phyloP scores from a whole-genome alignment of 805 yeast genomes.

The Myxozyma vanderwaltii region DNA sequence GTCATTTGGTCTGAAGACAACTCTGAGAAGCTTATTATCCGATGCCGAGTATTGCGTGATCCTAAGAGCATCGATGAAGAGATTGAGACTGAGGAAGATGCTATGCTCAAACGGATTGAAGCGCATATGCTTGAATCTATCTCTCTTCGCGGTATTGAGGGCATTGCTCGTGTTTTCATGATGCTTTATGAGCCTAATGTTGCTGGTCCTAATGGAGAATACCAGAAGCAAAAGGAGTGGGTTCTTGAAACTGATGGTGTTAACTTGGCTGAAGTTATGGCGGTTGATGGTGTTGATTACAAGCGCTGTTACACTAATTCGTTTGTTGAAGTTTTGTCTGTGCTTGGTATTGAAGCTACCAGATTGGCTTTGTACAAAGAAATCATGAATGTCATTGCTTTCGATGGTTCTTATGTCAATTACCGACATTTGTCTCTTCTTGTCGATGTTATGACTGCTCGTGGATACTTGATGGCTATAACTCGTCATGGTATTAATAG shows the following conservation, averaged over 20 bases:
- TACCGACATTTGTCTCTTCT: constrained; percentile 97
- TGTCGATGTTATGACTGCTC: constrained; percentile 97
- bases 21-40: constrained; percentile 92
- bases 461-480: constrained; percentile 97
- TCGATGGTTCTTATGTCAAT: constrained; percentile 99
- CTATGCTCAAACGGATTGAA: constrained; percentile 90
- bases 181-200: constrained; percentile 47
- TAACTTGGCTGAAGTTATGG: constrained; percentile 90
- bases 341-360: constrained; percentile 97
- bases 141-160: constrained; percentile 92
- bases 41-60: constrained; percentile 98
- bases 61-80: constrained; percentile 93
- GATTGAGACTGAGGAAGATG: constrained; percentile 89
- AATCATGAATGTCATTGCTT: constrained; percentile 94
- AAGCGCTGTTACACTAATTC: constrained; percentile 91
- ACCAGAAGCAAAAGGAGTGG: constrained; percentile 90
- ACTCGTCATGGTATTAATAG: constrained; percentile 99
- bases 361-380: constrained; percentile 92
- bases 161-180: constrained; percentile 81
- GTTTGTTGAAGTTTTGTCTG: constrained; percentile 91
- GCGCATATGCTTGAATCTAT: constrained; percentile 95
- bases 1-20: constrained; percentile 99
- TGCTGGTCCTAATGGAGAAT: constrained; percentile 76
- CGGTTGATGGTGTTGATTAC: constrained; percentile 92
- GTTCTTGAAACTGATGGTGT: constrained; percentile 99